Conservation (phyloP, 2,329 filamentous ascomycete genomes). For the Triangularia verruculosa region DNA sequence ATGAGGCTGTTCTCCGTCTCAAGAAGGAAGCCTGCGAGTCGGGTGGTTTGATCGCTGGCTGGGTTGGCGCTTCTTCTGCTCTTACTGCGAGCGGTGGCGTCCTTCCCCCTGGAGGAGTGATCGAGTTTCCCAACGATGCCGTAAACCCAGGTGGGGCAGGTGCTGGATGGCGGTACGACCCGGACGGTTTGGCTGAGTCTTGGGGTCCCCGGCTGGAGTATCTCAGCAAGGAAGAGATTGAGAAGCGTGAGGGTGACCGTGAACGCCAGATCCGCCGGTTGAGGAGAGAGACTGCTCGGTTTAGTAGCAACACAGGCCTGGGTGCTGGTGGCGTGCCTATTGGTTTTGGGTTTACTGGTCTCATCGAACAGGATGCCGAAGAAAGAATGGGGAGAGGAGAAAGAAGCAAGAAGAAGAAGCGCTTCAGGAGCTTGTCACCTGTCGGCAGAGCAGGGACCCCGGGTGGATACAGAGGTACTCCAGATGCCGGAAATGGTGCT, state of each 20-base stretch:
- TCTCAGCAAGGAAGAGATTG: slow-evolving; percentile 92
- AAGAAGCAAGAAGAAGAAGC: slow-evolving; percentile 89
- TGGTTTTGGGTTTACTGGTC: slow-evolving; percentile 47
- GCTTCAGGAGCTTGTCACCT: slow-evolving; percentile 86
- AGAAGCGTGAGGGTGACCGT: slow-evolving; percentile 91
- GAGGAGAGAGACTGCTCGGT: slow-evolving; percentile 85
- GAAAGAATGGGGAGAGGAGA: slow-evolving; percentile 90
- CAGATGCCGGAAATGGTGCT: slow-evolving; percentile 62
- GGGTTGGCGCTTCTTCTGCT: slow-evolving; percentile 43
- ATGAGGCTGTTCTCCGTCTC: slow-evolving; percentile 84
- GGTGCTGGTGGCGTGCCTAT: slow-evolving; percentile 65
- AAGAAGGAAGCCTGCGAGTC: slow-evolving; percentile 98
- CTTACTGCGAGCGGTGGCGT: slow-evolving; percentile 37
- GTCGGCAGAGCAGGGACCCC: slow-evolving; percentile 65
- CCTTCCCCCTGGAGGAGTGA: slow-evolving; percentile 34
- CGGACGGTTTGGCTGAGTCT: slow-evolving; percentile 78
- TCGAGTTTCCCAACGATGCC: slow-evolving; percentile 83
- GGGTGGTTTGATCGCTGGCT: slow-evolving; percentile 75
- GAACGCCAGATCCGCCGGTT: slow-evolving; percentile 86
- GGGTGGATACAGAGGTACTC: slow-evolving; percentile 68
- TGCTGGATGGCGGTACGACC: slow-evolving; percentile 93
- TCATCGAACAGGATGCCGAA: slow-evolving; percentile 56
- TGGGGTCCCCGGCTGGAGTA: slow-evolving; percentile 82
- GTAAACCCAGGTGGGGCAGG: slow-evolving; percentile 31
- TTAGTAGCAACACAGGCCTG: slow-evolving; percentile 83